Conservation (phyloP, 73 alveolate genomes). For the Durusdinium trenchii region DNA sequence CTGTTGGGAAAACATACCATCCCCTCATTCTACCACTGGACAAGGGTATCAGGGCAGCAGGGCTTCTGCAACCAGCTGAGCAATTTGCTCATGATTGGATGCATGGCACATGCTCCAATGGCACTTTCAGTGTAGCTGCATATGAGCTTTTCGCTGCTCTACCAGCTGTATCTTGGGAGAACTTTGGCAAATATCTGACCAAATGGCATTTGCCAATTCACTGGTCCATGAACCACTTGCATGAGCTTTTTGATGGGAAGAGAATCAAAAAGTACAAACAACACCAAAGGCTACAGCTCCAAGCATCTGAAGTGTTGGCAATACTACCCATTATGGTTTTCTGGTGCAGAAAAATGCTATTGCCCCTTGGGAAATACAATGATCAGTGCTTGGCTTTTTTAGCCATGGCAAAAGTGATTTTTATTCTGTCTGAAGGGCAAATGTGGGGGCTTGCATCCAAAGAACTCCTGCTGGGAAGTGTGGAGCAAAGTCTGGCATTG, state of each 20-base stretch:
- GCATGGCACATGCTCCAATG: background rate
- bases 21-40: background rate
- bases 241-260: background rate
- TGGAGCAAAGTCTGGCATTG: background rate
- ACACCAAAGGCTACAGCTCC: background rate
- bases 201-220: background rate
- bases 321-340: background rate
- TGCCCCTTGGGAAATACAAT: background rate
- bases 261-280: background rate
- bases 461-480: background rate
- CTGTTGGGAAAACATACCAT: background rate
- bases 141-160: background rate
- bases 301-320: background rate
- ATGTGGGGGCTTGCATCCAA: background rate
- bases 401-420: background rate
- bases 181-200: background rate
- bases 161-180: background rate
- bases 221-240: background rate
- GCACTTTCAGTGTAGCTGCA: background rate
- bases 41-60: background rate
- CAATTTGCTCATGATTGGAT: slow-evolving; percentile 18
- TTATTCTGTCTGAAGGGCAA: slow-evolving; percentile 8
- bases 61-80: background rate
- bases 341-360: background rate
- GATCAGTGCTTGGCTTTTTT: background rate